A percentile compares a stretch with the other conserved stretches of the same genome.
Conservation (phyloP, 176 grass and related monocot species). For the Raddia guianensis region DNA sequence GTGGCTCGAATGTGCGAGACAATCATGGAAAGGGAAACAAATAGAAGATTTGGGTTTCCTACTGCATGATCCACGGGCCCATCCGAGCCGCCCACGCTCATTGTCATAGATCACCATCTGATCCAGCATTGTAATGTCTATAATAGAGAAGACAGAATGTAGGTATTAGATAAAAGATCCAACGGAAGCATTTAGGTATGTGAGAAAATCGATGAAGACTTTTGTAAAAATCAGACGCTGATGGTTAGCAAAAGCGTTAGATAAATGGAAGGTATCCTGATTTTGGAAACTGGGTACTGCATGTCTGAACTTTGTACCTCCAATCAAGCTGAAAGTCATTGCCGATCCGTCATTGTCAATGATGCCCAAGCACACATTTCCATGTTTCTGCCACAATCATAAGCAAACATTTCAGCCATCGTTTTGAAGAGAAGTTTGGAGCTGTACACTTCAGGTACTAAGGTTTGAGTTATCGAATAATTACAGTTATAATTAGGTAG, state of each 20-base stretch:
- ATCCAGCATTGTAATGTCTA: conserved; percentile 78
- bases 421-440: not conserved
- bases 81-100: conserved; percentile 63
- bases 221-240: too few species aligned
- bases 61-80: conserved; percentile 51
- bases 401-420: conserved; percentile 17
- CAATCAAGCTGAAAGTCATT: conserved; percentile 51
- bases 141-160: not conserved
- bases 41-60: too few species aligned
- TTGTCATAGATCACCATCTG: conserved; percentile 87
- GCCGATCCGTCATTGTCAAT: conserved; percentile 64
- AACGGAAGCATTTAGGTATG: too few species aligned
- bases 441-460: not conserved
- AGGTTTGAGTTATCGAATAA: conserved; percentile 18
- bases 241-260: not conserved
- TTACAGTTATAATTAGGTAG: conserved; percentile 80
- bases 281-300: conserved; percentile 11
- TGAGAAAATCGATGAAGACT: too few species aligned
- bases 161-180: not conserved
- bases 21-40: too few species aligned
- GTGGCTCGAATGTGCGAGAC: too few species aligned
- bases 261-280: not conserved
- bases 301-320: conserved; percentile 51
- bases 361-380: conserved; percentile 83
- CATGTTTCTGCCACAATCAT: conserved; percentile 51